Conservation (phyloP, 2,329 filamentous ascomycete genomes). For the Claviceps purpurea region DNA sequence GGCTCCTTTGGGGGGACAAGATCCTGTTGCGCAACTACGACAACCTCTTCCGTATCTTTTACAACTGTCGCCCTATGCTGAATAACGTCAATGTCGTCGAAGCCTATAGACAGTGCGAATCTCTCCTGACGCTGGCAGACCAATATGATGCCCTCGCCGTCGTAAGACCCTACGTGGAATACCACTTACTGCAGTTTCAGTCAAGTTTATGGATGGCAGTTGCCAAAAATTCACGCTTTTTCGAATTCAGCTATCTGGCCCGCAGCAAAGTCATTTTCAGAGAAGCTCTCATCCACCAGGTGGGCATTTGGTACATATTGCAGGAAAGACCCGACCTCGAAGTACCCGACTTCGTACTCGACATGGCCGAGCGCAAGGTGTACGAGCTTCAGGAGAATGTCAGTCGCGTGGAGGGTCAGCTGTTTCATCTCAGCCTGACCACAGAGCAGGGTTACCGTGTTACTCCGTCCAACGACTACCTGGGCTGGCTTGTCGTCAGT, state of each 20-base stretch:
- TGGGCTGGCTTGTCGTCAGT: slow-evolving; percentile 80
- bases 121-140: slow-evolving; percentile 75
- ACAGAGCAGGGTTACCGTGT: slow-evolving; percentile 74
- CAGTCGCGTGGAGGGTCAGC: slow-evolving; percentile 61
- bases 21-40: slow-evolving; percentile 86
- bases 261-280: slow-evolving; percentile 73
- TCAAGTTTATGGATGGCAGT: slow-evolving; percentile 90
- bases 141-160: slow-evolving; percentile 86
- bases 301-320: slow-evolving; percentile 82
- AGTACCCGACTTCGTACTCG: slow-evolving; percentile 63
- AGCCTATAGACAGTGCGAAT: slow-evolving; percentile 89
- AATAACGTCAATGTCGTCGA: slow-evolving; percentile 82
- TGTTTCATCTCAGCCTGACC: slow-evolving; percentile 69
- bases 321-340: slow-evolving; percentile 62
- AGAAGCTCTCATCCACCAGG: slow-evolving; percentile 83
- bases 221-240: slow-evolving; percentile 82
- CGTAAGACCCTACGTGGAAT: slow-evolving; percentile 79
- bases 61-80: slow-evolving; percentile 75
- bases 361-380: slow-evolving; percentile 89
- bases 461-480: slow-evolving; percentile 61
- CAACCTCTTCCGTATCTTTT: slow-evolving; percentile 90
- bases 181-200: slow-evolving; percentile 86
- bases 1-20: slow-evolving; percentile 30
- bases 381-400: slow-evolving; percentile 81
- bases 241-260: slow-evolving; percentile 77